A percentile compares a stretch with the other conserved stretches of the same genome.
Conservation (phyloP, 2,329 filamentous ascomycete species). For the Ceratocystis cubensis region DNA sequence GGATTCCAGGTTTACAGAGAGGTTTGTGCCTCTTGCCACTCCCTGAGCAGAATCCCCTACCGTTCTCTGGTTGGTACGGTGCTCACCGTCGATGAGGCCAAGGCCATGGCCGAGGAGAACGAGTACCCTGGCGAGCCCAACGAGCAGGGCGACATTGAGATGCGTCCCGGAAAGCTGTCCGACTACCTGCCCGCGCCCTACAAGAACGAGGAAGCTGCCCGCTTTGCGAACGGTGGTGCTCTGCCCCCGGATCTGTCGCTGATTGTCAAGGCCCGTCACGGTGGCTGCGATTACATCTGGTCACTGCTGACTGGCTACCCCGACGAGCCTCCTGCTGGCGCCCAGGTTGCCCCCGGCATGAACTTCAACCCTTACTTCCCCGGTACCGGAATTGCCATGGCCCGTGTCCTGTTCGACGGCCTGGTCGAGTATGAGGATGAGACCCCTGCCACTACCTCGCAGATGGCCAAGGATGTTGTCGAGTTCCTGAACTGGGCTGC, state of each 20-base stretch:
- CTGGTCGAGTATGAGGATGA: conserved; percentile 97
- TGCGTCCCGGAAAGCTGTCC: conserved; percentile 95
- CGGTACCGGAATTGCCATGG: conserved; percentile 97
- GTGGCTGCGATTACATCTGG: conserved; percentile 98
- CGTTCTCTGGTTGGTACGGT: conserved; percentile 78
- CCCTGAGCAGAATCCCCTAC: conserved; percentile 86
- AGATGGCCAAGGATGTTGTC: conserved; percentile 99
- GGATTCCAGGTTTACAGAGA: conserved; percentile 99
- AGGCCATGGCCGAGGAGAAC: conserved; percentile 92
- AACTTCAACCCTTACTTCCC: conserved; percentile 99
- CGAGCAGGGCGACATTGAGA: conserved; percentile 94
- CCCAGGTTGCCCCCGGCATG: conserved; percentile 70
- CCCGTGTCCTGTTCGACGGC: conserved; percentile 92
- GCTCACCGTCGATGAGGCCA: conserved; percentile 96
- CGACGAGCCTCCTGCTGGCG: conserved; percentile 86
- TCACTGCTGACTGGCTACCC: conserved; percentile 92
- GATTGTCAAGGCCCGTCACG: conserved; percentile 95
- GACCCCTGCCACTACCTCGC: conserved; percentile 84
- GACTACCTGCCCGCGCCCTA: conserved; percentile 93
- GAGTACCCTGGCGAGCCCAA: conserved; percentile 98
- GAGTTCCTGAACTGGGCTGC: conserved; percentile 99
- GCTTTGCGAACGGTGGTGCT: conserved; percentile 96
- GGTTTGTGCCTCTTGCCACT: conserved; percentile 97
- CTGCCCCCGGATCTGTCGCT: conserved; percentile 93
- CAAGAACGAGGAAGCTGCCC: conserved; percentile 98